Evolutionary conservation across 1,284 basidiomycete species (phyloP).

Genomic region (Schizophyllum commune): DNA sequence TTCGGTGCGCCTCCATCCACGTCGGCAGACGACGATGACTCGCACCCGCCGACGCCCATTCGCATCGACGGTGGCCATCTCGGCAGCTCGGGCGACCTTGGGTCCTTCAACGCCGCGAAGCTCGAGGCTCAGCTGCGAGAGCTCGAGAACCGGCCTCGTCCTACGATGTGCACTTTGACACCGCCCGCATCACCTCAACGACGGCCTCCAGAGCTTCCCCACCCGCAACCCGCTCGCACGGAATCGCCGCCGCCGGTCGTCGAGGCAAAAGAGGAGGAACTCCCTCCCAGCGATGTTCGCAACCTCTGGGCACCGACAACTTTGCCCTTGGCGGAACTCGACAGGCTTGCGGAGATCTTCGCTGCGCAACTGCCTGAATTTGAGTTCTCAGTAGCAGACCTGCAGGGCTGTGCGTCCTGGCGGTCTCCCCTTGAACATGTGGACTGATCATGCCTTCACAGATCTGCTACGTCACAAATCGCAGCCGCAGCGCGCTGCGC

Average conservation of each 20-base stretch:
- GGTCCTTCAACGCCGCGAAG: slow-evolving; percentile 15
- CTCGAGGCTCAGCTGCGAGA: slow-evolving; percentile 15
- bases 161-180: slow-evolving; percentile 19
- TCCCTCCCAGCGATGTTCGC: not conserved
- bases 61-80: not conserved
- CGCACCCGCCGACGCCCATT: not conserved
- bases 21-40: not conserved
- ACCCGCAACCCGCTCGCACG: slow-evolving; percentile 53
- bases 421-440: slow-evolving; percentile 1
- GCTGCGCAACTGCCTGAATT: slow-evolving; percentile 70
- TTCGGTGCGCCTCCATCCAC: not conserved
- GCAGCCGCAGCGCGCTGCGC: slow-evolving; percentile 62
- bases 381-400: slow-evolving; percentile 77
- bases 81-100: slow-evolving; percentile 24
- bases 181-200: slow-evolving; percentile 29
- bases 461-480: slow-evolving; percentile 78
- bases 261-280: slow-evolving; percentile 28
- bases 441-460: slow-evolving; percentile 19
- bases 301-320: not conserved
- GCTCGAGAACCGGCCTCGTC: not conserved
- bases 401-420: slow-evolving; percentile 70
- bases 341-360: slow-evolving; percentile 61
- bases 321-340: slow-evolving; percentile 24
- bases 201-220: slow-evolving; percentile 50
- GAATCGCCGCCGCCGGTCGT: slow-evolving; percentile 60